Conservation (phyloP, 176 grass and related monocot species). For the Oryza rufipogon region DNA sequence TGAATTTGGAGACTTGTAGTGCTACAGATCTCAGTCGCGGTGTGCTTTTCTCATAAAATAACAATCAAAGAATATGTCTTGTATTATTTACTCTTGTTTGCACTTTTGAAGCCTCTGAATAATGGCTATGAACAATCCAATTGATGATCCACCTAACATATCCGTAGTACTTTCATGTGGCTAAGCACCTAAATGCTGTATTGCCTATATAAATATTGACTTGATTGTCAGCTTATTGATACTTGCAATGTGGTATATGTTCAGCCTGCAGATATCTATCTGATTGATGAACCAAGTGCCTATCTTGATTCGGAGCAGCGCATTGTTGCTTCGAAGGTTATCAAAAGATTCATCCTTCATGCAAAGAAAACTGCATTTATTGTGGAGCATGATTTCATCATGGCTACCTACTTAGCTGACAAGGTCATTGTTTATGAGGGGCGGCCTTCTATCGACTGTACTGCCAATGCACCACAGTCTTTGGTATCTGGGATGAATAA, state of each 20-base stretch:
- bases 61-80: background rate
- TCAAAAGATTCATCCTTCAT: slow-evolving; percentile 94
- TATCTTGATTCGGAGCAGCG: slow-evolving; percentile 93
- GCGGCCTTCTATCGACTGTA: slow-evolving; percentile 69
- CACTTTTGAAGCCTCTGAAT: background rate
- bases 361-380: slow-evolving; percentile 96
- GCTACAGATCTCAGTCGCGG: background rate
- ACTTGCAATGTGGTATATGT: slow-evolving; percentile 21
- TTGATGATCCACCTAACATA: background rate
- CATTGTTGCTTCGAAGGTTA: slow-evolving; percentile 82
- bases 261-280: slow-evolving; percentile 87
- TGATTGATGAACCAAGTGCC: slow-evolving; percentile 95
- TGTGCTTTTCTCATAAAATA: background rate
- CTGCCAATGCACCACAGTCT: slow-evolving; percentile 71
- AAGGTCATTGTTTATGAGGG: slow-evolving; percentile 93
- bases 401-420: slow-evolving; percentile 88
- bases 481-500: slow-evolving; percentile 89
- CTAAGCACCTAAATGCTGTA: background rate
- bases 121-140: background rate
- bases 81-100: background rate
- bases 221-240: slow-evolving; percentile 9
- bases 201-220: background rate
- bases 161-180: background rate
- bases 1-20: background rate
- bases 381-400: slow-evolving; percentile 96